Evolutionary conservation across 176 grass and related monocot genomes (phyloP).

Genomic region (Ananas comosus): DNA sequence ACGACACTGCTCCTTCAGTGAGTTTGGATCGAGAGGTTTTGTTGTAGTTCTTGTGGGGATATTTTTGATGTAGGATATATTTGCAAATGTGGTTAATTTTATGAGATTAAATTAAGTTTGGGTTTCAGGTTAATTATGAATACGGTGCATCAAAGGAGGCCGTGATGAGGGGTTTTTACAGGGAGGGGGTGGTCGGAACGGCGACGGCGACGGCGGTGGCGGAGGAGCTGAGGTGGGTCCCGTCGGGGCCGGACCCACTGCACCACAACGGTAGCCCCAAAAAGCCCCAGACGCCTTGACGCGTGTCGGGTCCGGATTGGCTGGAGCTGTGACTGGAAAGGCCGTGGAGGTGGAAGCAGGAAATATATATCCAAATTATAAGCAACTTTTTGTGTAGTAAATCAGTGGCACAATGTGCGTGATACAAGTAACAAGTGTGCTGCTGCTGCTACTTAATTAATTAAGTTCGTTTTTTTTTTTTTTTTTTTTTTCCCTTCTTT

Average conservation of each 20-base stretch:
- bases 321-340: neutral
- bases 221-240: constrained; percentile 7
- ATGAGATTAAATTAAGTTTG: too few species aligned
- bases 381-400: neutral
- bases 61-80: too few species aligned
- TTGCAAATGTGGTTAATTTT: too few species aligned
- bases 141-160: too few species aligned
- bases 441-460: too few species aligned
- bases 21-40: neutral
- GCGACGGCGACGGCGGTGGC: neutral
- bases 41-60: too few species aligned
- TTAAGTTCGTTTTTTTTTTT: too few species aligned
- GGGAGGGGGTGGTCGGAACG: neutral
- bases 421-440: too few species aligned
- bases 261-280: constrained; percentile 15
- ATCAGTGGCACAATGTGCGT: too few species aligned
- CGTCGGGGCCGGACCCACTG: constrained; percentile 11
- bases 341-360: neutral
- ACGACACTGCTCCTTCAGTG: neutral
- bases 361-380: neutral
- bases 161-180: neutral
- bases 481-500: too few species aligned
- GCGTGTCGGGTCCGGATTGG: neutral
- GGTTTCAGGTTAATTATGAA: too few species aligned
- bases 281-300: constrained; percentile 14